These are phyloP conservation scores for Xylaria acuta DNA, from an alignment of 495 filamentous ascomycete species.

Conservation along the genomic window DNA sequence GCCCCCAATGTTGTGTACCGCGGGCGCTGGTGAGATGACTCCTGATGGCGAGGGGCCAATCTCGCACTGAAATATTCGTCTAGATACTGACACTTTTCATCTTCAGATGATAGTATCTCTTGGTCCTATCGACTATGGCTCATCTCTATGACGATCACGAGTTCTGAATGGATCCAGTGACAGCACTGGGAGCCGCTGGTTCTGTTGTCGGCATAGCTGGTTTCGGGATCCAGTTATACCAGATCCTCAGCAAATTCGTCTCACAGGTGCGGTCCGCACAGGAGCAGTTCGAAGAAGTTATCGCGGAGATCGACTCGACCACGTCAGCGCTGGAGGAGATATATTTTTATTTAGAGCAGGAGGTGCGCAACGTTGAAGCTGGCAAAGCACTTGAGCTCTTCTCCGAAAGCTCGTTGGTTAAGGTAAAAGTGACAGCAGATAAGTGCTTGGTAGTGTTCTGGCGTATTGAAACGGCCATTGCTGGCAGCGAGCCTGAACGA, in stretches of 20 bases:
- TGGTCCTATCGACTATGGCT: neutral
- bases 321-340: slow-evolving; percentile 7
- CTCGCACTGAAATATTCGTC: neutral
- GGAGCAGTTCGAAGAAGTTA: slow-evolving; percentile 4
- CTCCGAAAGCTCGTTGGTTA: neutral
- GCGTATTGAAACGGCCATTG: neutral
- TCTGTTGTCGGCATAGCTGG: neutral
- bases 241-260: neutral
- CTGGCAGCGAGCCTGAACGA: neutral
- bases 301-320: slow-evolving; percentile 1
- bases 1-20: neutral
- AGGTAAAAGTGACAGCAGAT: neutral
- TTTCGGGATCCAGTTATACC: neutral
- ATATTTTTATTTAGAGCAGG: neutral
- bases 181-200: neutral
- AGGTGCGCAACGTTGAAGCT: neutral
- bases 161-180: neutral
- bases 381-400: neutral
- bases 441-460: slow-evolving; percentile 4
- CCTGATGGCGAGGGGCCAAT: neutral
- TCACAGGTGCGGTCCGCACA: neutral
- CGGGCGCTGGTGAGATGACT: neutral
- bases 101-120: too few species aligned
- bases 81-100: neutral
- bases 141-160: neutral